Conservation (phyloP, 2,329 filamentous ascomycete genomes). For the Microsporum audouinii region DNA sequence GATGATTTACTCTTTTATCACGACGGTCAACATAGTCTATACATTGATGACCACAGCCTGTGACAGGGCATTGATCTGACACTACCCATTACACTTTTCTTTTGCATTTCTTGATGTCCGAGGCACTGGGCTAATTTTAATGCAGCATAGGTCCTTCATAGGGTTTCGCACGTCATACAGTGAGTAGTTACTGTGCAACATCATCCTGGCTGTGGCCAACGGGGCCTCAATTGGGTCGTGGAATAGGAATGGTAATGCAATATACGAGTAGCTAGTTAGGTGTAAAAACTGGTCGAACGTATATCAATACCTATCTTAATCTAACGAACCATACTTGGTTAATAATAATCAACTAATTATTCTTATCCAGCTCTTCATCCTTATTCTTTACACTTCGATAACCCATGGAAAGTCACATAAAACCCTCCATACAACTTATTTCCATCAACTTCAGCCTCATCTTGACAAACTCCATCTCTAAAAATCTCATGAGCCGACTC, state of each 20-base stretch:
- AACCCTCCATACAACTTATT: not conserved
- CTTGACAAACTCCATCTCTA: not conserved
- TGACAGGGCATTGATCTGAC: slow-evolving; percentile 54
- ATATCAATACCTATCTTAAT: not conserved
- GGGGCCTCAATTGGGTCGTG: not conserved
- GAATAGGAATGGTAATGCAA: not conserved
- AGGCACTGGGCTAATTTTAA: not conserved
- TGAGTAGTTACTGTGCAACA: not conserved
- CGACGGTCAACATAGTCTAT: slow-evolving; percentile 78
- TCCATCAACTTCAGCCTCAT: not conserved
- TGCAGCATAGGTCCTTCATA: not conserved
- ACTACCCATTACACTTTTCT: not conserved
- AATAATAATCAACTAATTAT: not conserved
- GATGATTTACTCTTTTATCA: slow-evolving; percentile 63
- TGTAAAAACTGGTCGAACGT: not conserved
- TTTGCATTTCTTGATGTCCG: not conserved
- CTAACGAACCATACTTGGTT: not conserved
- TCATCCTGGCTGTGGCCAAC: not conserved
- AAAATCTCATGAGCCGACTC: not conserved
- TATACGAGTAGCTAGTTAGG: not conserved
- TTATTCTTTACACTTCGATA: not conserved
- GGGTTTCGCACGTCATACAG: not conserved
- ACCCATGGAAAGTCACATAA: not conserved
- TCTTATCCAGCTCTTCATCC: not conserved
- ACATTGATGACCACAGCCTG: slow-evolving; percentile 67